These are phyloP conservation scores for Backusella psychrophila DNA, from an alignment of 192 early-diverging fungal species.

Conservation along the genomic window DNA sequence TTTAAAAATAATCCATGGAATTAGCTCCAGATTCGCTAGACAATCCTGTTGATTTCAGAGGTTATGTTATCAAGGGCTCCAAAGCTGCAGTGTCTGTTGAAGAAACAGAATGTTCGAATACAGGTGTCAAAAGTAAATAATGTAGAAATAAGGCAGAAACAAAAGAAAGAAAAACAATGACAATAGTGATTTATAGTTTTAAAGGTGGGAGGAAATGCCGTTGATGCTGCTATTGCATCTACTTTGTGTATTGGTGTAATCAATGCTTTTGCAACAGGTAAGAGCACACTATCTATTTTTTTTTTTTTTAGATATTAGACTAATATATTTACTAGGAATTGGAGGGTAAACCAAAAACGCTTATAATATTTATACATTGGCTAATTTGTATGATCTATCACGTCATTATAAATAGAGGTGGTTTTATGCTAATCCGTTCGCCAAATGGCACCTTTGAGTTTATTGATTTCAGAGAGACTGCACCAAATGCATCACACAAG, in stretches of 20 bases:
- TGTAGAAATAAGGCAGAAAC: neutral
- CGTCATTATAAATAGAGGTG: constrained; percentile 60
- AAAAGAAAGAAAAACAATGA: neutral
- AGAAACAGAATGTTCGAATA: constrained; percentile 61
- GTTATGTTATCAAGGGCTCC: neutral
- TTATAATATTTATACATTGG: neutral
- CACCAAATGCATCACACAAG: constrained; percentile 62
- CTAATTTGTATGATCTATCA: neutral
- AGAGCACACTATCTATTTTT: neutral
- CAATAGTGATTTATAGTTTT: constrained; percentile 46
- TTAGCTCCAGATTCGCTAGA: neutral
- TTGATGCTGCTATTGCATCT: constrained; percentile 86
- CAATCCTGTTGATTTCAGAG: neutral
- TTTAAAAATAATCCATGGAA: neutral
- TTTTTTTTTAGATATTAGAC: neutral
- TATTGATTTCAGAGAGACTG: constrained; percentile 90
- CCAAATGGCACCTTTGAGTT: constrained; percentile 56
- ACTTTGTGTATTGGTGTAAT: constrained; percentile 84
- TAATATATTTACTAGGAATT: constrained; percentile 44
- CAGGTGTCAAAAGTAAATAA: constrained; percentile 57
- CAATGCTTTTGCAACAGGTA: constrained; percentile 80
- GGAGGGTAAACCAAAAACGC: constrained; percentile 49
- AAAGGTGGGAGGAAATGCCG: constrained; percentile 82
- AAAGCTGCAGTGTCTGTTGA: constrained; percentile 61
- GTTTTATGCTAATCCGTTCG: constrained; percentile 83